Evolutionary conservation across 164 flowering plant species (phyloP), one percentile per base, ranked within the genome.

Genomic region (Buxus sempervirens): DNA sequence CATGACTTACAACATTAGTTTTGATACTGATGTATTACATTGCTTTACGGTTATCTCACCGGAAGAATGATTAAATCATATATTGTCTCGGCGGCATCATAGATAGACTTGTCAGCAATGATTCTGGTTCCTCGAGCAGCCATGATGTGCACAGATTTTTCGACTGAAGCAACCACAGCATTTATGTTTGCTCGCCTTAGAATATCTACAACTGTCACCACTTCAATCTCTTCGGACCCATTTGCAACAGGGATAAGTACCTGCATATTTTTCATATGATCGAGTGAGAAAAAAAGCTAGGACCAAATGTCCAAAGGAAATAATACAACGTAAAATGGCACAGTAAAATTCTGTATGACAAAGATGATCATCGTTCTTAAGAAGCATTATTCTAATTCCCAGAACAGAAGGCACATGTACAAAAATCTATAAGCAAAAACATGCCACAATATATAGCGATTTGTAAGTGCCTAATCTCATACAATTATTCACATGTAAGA

Each of bases 61-160:
- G 97, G 97, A 75, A 95, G 88, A 82, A 95, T 84, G 61, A 95
- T 91, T 64, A 89, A 59, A 72, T 95, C 98, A 77, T 89, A 89
- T 49, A 70, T 70, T 66, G 91, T 77, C 55, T 84, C 86, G 13
- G 90, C 82, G 71, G 89, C 93, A 68, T 79, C 80, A 28, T 70
- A 65, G 68, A 96, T 88, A 64, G 72, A 80, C 73, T 81, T 85
- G 80, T 96, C 98, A 19, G 96, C 91, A 70, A 96, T 70, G 51
- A 96, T 79, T 77, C 82, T 89, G 36, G 84, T 85, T 61, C 88
- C 88, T 70, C 28, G 82, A 36, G 95, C 82, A 60, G 89, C 91
- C 72, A 75, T 70, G 63, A 96, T 77, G 69, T 82, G 80, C 64
- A 75, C 2, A 56, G 92, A 83, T 73, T 76, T 90, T 75, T 89